Evolutionary conservation across 352 stramenopile species (phyloP), one percentile per base, ranked within the genome.

Genomic region (Globisporangium paroecandrum): DNA sequence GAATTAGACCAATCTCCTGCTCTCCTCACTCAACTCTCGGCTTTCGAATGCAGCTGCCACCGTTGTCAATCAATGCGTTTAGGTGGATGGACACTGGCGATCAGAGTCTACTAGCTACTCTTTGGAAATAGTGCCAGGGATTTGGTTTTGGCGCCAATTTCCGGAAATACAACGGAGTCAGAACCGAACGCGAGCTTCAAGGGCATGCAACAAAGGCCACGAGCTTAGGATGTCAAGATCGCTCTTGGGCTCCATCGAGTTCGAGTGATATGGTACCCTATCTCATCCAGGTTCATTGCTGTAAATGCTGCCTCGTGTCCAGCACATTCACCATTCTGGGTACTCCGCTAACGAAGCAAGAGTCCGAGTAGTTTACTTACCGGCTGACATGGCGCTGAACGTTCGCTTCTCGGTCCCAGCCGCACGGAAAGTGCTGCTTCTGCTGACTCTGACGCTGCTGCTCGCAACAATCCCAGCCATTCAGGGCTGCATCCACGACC

Each of bases 401-500:
- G 29, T 36, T n/a, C 10, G 20, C 29, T 10, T 27, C 20, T 34
- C 15, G 13, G 41, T 47, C 41, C 41, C 41, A 47, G 15, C 20
- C 15, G 20, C 15, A 20, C 41, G 4, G 4, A 57, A 43, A 13
- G 22, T 18, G 49, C 18, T 66, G 58, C 6, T 62, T 18, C 38
- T 54, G 20, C 20, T 58, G 32, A 5, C 53, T 10, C 34, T 71
- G 36, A 25, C 43, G 29, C 24, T 36, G 12, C 36, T 70, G 13
- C 41, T 47, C 41, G 15, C 41, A 47, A 5, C 27, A 27, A 46
- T 59, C 7, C 34, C 46, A 20, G n/a, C 22, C 34, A 20, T 38
- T 0, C 22, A 46, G 1, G 49, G 69, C 57, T 77, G 71, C 55
- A 67, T 75, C n/a, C 71, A 77, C 58, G 65, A 75, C 59, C 65